phyloP scores from a whole-genome alignment of 2,329 filamentous ascomycete genomes.

The Spiromastix sp. region DNA sequence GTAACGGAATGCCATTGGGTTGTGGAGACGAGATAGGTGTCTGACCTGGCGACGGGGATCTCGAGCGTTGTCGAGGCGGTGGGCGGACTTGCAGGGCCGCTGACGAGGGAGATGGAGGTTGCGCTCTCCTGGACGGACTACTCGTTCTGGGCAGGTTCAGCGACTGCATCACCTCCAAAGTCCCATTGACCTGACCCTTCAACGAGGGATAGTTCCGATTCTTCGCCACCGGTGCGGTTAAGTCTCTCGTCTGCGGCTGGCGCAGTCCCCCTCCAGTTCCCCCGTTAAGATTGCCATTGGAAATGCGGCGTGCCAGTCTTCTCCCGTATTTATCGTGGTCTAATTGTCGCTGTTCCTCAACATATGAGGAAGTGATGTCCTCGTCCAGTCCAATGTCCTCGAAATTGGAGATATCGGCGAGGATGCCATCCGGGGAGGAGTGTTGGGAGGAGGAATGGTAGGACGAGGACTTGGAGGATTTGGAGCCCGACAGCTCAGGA shows the following conservation, averaged over 20 bases:
- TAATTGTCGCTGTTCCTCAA: conserved; percentile 13
- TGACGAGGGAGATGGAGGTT: conserved; percentile 8
- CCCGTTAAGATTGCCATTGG: neutral
- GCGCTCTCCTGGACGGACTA: conserved; percentile 8
- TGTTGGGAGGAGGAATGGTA: conserved; percentile 67
- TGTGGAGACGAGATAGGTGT: conserved; percentile 18
- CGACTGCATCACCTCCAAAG: conserved; percentile 15
- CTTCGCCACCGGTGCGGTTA: conserved; percentile 19
- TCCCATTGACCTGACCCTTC: conserved; percentile 19
- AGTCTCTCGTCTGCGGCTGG: conserved; percentile 22
- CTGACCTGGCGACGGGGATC: conserved; percentile 13
- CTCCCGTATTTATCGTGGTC: conserved; percentile 1
- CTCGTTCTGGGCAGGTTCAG: conserved; percentile 17
- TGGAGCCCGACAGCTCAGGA: conserved; percentile 70
- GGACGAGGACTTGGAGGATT: conserved; percentile 84
- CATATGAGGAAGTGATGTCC: conserved; percentile 37
- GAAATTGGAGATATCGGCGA: conserved; percentile 71
- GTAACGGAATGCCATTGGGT: conserved; percentile 18
- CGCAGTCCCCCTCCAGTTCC: conserved; percentile 14
- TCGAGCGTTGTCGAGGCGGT: conserved; percentile 6
- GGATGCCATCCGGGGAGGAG: conserved; percentile 56
- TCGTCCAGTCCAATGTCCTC: conserved; percentile 87
- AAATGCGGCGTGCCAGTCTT: neutral
- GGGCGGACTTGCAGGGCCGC: conserved; percentile 17
- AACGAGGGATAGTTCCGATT: conserved; percentile 14